These are phyloP conservation scores for Aspergillus kassunensis DNA, from an alignment of 495 filamentous ascomycete genomes.

Conservation along the genomic window DNA sequence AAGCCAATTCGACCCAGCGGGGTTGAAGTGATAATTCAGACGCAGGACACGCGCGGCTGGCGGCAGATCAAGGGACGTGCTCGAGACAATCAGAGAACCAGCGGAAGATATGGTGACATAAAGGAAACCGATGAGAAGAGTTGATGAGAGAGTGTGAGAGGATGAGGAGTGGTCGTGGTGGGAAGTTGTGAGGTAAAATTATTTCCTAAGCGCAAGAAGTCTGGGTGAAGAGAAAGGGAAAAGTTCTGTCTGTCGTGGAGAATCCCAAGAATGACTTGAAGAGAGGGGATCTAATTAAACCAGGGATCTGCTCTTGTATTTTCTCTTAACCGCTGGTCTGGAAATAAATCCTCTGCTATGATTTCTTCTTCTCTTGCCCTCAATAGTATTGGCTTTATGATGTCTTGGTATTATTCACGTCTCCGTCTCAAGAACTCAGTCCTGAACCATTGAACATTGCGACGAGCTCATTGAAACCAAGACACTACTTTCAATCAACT, in stretches of 20 bases:
- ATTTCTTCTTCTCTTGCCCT: constrained; percentile 8
- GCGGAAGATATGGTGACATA: constrained; percentile 38
- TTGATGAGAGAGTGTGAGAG: constrained; percentile 16
- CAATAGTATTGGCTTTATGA: constrained; percentile 13
- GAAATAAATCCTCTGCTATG: neutral
- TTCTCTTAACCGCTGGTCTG: constrained; percentile 9
- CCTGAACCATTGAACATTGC: no score
- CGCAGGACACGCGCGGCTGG: constrained; percentile 48
- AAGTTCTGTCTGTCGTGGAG: constrained; percentile 13
- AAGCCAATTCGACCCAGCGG: constrained; percentile 16
- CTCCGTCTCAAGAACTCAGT: constrained; percentile 3
- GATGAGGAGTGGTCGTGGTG: constrained; percentile 25
- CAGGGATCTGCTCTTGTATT: constrained; percentile 11
- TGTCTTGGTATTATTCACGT: constrained; percentile 10
- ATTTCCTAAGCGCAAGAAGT: constrained; percentile 41
- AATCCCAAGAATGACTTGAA: constrained; percentile 14
- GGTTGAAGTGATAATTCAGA: constrained; percentile 21
- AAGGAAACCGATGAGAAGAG: constrained; percentile 34
- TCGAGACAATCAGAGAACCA: constrained; percentile 16
- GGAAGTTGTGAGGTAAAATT: constrained; percentile 43
- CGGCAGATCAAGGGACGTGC: constrained; percentile 36
- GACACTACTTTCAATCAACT: no score
- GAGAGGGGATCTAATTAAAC: constrained; percentile 16
- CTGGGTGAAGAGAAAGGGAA: constrained; percentile 8
- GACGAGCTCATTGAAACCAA: no score